A percentile compares a stretch with the other conserved stretches of the same genome.
Evolutionary conservation across 768 basidiomycete genomes (phyloP).

Genomic region (Xerocomellus intermedius): DNA sequence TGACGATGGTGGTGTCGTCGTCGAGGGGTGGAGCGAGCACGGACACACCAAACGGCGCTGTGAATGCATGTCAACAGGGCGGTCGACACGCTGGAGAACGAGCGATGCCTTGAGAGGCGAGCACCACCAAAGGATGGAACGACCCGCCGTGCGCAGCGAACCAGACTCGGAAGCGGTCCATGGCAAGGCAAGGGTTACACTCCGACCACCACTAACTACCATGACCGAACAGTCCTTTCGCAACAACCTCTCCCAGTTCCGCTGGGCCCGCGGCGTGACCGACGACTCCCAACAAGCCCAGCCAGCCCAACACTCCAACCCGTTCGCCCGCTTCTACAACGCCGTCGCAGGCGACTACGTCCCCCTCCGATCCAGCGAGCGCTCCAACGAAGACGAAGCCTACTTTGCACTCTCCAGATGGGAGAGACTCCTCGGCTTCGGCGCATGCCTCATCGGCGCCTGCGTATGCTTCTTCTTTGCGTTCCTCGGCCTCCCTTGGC

Average conservation of each 20-base stretch:
- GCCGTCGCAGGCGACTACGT: slow-evolving; percentile 85
- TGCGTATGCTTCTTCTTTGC: slow-evolving; percentile 91
- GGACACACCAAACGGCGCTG: slow-evolving; percentile 47
- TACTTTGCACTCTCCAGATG: slow-evolving; percentile 91
- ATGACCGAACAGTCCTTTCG: slow-evolving; percentile 66
- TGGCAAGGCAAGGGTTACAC: background rate
- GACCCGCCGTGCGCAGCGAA: slow-evolving; percentile 46
- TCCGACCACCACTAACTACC: background rate
- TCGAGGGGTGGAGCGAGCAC: slow-evolving; percentile 51
- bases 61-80: slow-evolving; percentile 6
- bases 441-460: slow-evolving; percentile 85
- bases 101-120: slow-evolving; percentile 44
- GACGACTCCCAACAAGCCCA: slow-evolving; percentile 63
- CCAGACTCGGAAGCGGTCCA: slow-evolving; percentile 48
- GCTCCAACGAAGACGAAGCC: slow-evolving; percentile 93
- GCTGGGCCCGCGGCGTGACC: slow-evolving; percentile 73
- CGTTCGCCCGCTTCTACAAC: slow-evolving; percentile 86
- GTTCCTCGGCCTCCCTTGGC: slow-evolving; percentile 72
- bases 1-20: slow-evolving; percentile 54
- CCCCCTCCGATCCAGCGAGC: slow-evolving; percentile 77
- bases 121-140: slow-evolving; percentile 47
- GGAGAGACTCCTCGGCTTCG: slow-evolving; percentile 92
- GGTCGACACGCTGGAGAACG: background rate
- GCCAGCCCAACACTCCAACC: slow-evolving; percentile 44
- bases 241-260: slow-evolving; percentile 76